phyloP scores from a whole-genome alignment of 2,329 filamentous ascomycete genomes.

The Ilyonectria sp. region DNA sequence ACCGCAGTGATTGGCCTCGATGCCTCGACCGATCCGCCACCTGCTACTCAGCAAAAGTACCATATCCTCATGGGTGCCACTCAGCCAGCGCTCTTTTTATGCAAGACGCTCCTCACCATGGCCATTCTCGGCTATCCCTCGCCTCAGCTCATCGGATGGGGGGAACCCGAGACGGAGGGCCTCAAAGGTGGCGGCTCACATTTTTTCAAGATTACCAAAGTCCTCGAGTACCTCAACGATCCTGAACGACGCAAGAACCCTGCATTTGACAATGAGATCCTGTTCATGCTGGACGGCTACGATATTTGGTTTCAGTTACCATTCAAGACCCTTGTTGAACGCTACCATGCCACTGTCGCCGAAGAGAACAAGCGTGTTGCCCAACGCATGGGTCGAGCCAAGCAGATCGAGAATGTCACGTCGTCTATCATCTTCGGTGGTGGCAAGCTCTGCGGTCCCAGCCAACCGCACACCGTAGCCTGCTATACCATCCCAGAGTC shows the following conservation, averaged over 20 bases:
- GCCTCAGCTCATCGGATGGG: conserved; percentile 49
- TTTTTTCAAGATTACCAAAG: conserved; percentile 48
- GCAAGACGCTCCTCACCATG: conserved; percentile 52
- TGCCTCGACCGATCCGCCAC: neutral
- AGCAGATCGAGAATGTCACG: conserved; percentile 36
- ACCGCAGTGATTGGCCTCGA: neutral
- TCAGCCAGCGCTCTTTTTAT: conserved; percentile 44
- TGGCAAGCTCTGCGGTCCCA: conserved; percentile 49
- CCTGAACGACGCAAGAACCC: conserved; percentile 35
- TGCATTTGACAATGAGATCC: conserved; percentile 47
- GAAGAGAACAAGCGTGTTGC: conserved; percentile 43
- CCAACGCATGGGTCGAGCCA: conserved; percentile 45
- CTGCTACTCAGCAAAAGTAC: conserved; percentile 21
- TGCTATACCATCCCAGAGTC: conserved; percentile 50
- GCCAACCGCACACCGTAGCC: conserved; percentile 40
- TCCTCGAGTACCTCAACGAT: conserved; percentile 48
- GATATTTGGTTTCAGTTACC: conserved; percentile 55
- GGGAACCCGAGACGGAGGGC: conserved; percentile 29
- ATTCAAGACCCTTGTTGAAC: conserved; percentile 43
- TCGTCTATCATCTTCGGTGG: conserved; percentile 47
- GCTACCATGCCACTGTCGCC: conserved; percentile 45
- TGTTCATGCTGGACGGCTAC: conserved; percentile 51
- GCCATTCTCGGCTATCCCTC: conserved; percentile 48
- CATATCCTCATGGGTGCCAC: conserved; percentile 49
- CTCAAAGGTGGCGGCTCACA: conserved; percentile 48